Percentiles rank a stretch among this genome's conserved stretches.
Conservation (phyloP, 495 filamentous ascomycete species). For the Penicillium bialowiezense region DNA sequence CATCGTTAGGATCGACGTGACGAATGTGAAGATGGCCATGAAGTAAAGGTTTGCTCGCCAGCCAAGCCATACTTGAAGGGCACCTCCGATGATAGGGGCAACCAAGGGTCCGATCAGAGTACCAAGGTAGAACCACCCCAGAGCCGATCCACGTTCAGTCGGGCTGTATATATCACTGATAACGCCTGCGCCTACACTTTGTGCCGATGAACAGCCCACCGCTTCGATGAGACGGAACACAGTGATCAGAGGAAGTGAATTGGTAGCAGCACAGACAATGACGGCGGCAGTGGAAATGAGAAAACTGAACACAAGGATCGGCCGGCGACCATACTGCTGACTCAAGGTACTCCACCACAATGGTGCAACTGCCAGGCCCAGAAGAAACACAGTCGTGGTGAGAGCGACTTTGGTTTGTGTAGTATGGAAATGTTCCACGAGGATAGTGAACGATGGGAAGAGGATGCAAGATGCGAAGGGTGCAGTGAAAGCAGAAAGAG, state of each 20-base stretch:
- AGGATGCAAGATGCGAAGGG: background rate
- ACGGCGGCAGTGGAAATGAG: background rate
- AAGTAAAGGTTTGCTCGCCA: constrained; percentile 13
- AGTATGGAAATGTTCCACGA: background rate
- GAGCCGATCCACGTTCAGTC: constrained; percentile 7
- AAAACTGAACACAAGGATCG: background rate
- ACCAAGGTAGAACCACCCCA: constrained; percentile 15
- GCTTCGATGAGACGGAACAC: background rate
- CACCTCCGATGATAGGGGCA: constrained; percentile 14
- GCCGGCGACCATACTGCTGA: background rate
- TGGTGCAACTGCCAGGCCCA: background rate
- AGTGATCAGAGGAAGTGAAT: background rate
- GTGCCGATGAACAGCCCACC: background rate
- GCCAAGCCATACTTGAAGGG: background rate
- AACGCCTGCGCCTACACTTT: constrained; percentile 10
- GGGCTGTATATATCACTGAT: constrained; percentile 7
- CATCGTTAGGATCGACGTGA: constrained; percentile 1
- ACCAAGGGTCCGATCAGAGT: constrained; percentile 9
- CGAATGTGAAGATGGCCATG: constrained; percentile 6
- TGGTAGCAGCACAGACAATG: background rate
- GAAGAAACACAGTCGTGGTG: background rate
- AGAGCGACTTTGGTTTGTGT: background rate
- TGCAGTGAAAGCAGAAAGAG: background rate
- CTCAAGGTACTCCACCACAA: background rate
- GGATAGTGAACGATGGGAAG: background rate